Evolutionary conservation across 148 eudicot genomes (phyloP).

Genomic region (Limonium bicolor): DNA sequence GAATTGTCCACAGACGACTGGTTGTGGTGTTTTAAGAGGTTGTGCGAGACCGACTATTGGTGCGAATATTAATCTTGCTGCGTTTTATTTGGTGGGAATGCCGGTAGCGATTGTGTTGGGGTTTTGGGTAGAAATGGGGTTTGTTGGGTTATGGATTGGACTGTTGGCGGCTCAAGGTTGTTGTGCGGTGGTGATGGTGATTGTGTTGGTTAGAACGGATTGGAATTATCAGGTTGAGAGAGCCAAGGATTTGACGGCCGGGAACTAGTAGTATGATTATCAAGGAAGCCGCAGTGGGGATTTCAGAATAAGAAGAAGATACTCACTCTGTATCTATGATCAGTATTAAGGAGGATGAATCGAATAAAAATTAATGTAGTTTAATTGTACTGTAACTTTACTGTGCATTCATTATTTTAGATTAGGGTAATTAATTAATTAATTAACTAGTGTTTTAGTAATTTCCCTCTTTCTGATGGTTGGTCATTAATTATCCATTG

Average conservation of each 20-base stretch:
- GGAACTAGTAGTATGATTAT: background rate
- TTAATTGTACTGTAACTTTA: too few relatives aligned
- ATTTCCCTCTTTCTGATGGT: too few relatives aligned
- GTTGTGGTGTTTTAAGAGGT: constrained; percentile 48
- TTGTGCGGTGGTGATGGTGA: constrained; percentile 45
- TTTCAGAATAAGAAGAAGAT: constrained; percentile 11
- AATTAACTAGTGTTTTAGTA: too few relatives aligned
- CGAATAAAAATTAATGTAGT: too few relatives aligned
- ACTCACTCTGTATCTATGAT: too few relatives aligned
- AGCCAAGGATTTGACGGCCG: constrained; percentile 26
- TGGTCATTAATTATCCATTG: too few relatives aligned
- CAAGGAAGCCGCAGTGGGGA: constrained; percentile 2
- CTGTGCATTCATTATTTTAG: too few relatives aligned
- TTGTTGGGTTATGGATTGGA: constrained; percentile 47
- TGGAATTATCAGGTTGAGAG: constrained; percentile 30
- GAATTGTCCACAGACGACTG: constrained; percentile 55
- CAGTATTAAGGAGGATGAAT: constrained; percentile 10
- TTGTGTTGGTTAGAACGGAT: constrained; percentile 34
- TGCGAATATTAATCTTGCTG: constrained; percentile 43
- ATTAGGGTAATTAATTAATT: too few relatives aligned
- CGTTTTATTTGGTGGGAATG: constrained; percentile 50
- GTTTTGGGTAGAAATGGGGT: constrained; percentile 34
- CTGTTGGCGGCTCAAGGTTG: constrained; percentile 47
- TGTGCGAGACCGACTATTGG: constrained; percentile 48
- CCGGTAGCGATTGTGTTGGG: constrained; percentile 40